These are phyloP conservation scores for Penicillium flavigenum DNA, from an alignment of 495 filamentous ascomycete species.

Conservation along the genomic window DNA sequence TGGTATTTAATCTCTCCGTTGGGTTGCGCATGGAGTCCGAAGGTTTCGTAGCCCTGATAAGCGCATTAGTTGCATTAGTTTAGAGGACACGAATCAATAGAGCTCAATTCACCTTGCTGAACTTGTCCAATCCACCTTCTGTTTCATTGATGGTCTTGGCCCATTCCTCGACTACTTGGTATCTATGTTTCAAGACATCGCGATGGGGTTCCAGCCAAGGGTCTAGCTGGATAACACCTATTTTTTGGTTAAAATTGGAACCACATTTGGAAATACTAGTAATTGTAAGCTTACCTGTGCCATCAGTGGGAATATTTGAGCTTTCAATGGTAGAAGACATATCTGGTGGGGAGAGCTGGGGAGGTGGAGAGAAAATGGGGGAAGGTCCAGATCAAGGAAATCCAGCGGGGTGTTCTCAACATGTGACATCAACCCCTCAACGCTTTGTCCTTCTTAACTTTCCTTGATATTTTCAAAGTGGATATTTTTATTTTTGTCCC, in stretches of 20 bases:
- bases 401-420: conserved; percentile 9
- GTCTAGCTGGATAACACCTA: conserved; percentile 84
- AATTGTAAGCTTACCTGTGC: conserved; percentile 1
- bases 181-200: conserved; percentile 72
- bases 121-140: conserved; percentile 90
- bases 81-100: not conserved
- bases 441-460: conserved; percentile 10
- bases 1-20: conserved; percentile 86
- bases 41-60: conserved; percentile 71
- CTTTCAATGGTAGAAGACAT: conserved; percentile 11
- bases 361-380: conserved; percentile 2
- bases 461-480: not conserved
- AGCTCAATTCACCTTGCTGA: conserved; percentile 66
- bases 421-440: conserved; percentile 18
- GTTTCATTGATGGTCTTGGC: conserved; percentile 75
- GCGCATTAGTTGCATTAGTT: not conserved
- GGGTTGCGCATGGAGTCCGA: conserved; percentile 73
- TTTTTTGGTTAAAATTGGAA: not conserved
- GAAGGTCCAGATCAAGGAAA: conserved; percentile 14
- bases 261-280: not conserved
- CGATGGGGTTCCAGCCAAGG: conserved; percentile 87
- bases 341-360: conserved; percentile 2
- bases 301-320: conserved; percentile 8
- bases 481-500: not conserved
- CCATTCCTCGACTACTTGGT: conserved; percentile 81